Evolutionary conservation across 768 basidiomycete genomes (phyloP).

Genomic region (Tylopilus intermedius): DNA sequence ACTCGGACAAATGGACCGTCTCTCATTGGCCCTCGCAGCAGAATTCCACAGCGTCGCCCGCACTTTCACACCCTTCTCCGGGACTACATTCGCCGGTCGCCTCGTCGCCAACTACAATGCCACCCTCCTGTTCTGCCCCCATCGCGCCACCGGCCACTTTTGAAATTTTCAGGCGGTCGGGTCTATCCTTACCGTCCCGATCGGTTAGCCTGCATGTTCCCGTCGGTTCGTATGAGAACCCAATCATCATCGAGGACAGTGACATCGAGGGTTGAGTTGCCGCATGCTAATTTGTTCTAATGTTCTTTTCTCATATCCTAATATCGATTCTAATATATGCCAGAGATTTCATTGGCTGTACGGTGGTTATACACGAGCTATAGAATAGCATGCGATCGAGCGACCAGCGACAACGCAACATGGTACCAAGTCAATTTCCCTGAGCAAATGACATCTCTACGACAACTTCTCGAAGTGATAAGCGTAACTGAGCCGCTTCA

Average conservation of each 20-base stretch:
- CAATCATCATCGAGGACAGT: slow-evolving; percentile 25
- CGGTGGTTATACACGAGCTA: background rate
- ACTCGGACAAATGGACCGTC: background rate
- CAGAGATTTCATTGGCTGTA: background rate
- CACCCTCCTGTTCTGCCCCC: background rate
- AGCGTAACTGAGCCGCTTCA: slow-evolving; percentile 1
- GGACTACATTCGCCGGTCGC: background rate
- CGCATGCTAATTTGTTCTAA: background rate
- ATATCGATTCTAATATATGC: background rate
- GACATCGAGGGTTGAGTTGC: slow-evolving; percentile 11
- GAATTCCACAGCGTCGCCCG: background rate
- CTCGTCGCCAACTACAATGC: background rate
- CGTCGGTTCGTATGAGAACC: slow-evolving; percentile 16
- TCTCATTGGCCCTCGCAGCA: slow-evolving; percentile 2
- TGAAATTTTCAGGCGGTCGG: slow-evolving; percentile 1
- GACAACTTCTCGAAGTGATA: background rate
- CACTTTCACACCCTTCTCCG: background rate
- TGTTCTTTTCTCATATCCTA: background rate
- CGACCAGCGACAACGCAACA: background rate
- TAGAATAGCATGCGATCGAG: background rate
- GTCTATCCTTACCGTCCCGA: slow-evolving; percentile 1
- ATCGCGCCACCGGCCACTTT: background rate
- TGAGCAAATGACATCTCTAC: background rate
- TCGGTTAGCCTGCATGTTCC: background rate
- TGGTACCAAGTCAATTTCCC: background rate